A percentile compares a stretch with the other conserved stretches of the same genome.
Conservation (phyloP, 176 grass and related monocot genomes). For the Raddia guianensis region DNA sequence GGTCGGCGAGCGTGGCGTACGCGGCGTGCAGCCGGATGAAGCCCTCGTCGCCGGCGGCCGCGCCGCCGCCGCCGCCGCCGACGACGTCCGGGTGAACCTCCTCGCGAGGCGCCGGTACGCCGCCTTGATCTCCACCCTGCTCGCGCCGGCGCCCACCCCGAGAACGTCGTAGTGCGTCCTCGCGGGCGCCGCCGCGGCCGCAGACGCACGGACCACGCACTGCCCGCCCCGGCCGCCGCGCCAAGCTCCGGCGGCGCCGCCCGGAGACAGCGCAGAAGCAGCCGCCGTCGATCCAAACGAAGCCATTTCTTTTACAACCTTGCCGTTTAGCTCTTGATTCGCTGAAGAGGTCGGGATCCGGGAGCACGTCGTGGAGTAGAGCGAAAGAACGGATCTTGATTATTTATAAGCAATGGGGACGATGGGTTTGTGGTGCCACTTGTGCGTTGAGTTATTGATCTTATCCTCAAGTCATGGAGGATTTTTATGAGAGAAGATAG, state of each 20-base stretch:
- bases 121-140: conserved; percentile 61
- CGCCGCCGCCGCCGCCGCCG: not conserved
- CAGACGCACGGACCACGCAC: not conserved
- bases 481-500: not conserved
- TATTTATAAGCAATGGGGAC: conserved; percentile 12
- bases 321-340: not conserved
- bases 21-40: conserved; percentile 77
- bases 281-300: conserved; percentile 5
- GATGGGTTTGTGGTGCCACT: not conserved
- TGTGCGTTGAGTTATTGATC: not conserved
- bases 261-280: not conserved
- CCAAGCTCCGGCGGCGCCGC: not conserved
- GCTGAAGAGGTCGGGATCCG: not conserved
- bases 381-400: too few species aligned
- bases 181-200: not conserved
- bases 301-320: not conserved
- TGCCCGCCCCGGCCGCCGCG: not conserved
- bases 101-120: conserved; percentile 72
- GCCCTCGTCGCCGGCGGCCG: conserved; percentile 23
- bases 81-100: conserved; percentile 72
- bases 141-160: conserved; percentile 46
- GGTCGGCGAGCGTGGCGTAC: conserved; percentile 72
- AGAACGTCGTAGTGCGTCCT: conserved; percentile 73
- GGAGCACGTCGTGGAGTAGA: not conserved
- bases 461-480: conserved; percentile 24